phyloP scores from a whole-genome alignment of 2,329 filamentous ascomycete species.

The Penicillium rolfsii region DNA sequence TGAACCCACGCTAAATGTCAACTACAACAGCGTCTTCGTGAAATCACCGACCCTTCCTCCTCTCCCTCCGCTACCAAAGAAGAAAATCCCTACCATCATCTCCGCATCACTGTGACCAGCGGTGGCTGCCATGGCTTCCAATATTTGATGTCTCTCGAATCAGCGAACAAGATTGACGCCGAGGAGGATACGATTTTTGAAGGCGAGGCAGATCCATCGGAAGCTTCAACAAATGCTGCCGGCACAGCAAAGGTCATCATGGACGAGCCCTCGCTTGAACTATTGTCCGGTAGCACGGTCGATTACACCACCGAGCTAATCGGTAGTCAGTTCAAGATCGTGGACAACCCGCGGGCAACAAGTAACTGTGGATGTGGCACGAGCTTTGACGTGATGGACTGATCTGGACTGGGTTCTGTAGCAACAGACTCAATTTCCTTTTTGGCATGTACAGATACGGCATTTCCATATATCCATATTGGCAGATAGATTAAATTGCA shows the following conservation, averaged over 20 bases:
- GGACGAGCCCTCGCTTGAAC: slow-evolving; percentile 81
- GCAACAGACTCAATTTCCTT: slow-evolving; percentile 6
- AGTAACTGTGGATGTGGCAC: slow-evolving; percentile 97
- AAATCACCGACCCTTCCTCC: slow-evolving; percentile 66
- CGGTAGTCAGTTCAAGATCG: slow-evolving; percentile 92
- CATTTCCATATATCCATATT: slow-evolving; percentile 17
- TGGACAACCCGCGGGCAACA: slow-evolving; percentile 86
- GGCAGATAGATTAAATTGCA: slow-evolving; percentile 27
- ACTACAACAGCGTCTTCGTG: slow-evolving; percentile 63
- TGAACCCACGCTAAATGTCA: slow-evolving; percentile 12
- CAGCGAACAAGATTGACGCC: slow-evolving; percentile 57
- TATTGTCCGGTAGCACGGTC: slow-evolving; percentile 90
- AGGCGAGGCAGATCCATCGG: slow-evolving; percentile 53
- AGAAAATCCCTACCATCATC: slow-evolving; percentile 74
- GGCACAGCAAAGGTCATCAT: slow-evolving; percentile 78
- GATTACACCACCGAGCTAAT: slow-evolving; percentile 97
- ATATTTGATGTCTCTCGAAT: slow-evolving; percentile 86
- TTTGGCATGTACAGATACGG: slow-evolving; percentile 23
- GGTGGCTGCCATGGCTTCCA: slow-evolving; percentile 98
- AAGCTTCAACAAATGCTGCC: slow-evolving; percentile 42
- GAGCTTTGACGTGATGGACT: slow-evolving; percentile 89
- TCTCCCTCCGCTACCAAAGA: slow-evolving; percentile 40
- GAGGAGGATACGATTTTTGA: slow-evolving; percentile 91
- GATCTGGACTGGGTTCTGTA: slow-evolving; percentile 8
- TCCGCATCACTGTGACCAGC: slow-evolving; percentile 90